These are phyloP conservation scores for Herpetomonas tarakana DNA, from an alignment of 208 protist species.

Conservation along the genomic window DNA sequence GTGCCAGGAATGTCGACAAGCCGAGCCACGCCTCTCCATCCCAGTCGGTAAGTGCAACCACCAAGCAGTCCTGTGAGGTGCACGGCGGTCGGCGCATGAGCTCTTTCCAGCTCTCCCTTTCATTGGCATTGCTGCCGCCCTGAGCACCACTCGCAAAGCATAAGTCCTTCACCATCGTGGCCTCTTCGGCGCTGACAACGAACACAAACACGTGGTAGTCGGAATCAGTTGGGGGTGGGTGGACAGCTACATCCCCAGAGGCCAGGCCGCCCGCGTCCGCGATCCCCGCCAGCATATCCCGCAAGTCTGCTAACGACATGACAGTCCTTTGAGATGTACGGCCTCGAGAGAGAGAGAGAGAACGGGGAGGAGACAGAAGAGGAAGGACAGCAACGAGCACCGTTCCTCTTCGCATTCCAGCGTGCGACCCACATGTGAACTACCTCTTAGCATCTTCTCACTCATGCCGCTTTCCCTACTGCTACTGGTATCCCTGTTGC, in stretches of 20 bases:
- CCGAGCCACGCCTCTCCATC: neutral
- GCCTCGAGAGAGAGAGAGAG: slow-evolving; percentile 1
- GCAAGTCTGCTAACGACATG: slow-evolving; percentile 9
- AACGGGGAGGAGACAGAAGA: neutral
- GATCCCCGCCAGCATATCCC: slow-evolving; percentile 2
- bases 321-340: too few species aligned
- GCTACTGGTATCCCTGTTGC: too few species aligned
- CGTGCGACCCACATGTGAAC: too few species aligned
- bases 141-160: too few species aligned
- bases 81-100: too few species aligned
- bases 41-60: neutral
- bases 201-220: neutral
- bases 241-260: slow-evolving; percentile 9
- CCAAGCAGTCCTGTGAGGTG: neutral
- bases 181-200: neutral
- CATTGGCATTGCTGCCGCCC: too few species aligned
- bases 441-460: too few species aligned
- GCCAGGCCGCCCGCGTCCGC: slow-evolving; percentile 8
- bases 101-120: too few species aligned
- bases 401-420: too few species aligned
- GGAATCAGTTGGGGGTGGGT: neutral
- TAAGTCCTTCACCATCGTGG: neutral
- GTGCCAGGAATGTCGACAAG: neutral
- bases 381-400: neutral
- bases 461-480: too few species aligned